phyloP scores from a whole-genome alignment of 2,329 filamentous ascomycete species.

The Beauveria scarabaeidicola region DNA sequence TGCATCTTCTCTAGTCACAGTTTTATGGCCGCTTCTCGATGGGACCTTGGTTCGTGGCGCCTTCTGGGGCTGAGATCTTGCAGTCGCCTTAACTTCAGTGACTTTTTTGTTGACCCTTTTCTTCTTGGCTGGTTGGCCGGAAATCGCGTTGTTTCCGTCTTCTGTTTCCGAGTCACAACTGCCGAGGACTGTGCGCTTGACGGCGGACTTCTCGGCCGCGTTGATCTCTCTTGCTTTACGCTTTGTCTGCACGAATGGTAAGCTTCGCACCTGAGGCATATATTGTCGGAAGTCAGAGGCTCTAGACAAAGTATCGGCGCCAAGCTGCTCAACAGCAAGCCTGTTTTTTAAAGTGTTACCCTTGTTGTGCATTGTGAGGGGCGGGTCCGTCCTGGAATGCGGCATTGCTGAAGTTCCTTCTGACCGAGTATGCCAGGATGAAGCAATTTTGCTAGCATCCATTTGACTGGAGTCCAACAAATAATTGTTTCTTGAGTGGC shows the following conservation, averaged over 20 bases:
- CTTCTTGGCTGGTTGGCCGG: not conserved
- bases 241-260: not conserved
- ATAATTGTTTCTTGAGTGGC: not conserved
- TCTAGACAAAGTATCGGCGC: not conserved
- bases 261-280: not conserved
- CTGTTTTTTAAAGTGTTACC: not conserved
- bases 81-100: too few relatives aligned
- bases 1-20: not conserved
- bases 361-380: too few relatives aligned
- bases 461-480: not conserved
- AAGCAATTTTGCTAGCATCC: not conserved
- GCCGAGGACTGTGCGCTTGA: not conserved
- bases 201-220: not conserved
- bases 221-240: not conserved
- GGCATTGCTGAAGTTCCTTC: too few relatives aligned
- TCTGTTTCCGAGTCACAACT: not conserved
- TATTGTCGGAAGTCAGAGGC: conserved; percentile 18
- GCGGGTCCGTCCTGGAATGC: not conserved
- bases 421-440: not conserved
- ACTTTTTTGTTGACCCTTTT: not conserved
- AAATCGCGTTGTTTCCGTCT: not conserved
- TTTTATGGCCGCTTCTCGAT: not conserved
- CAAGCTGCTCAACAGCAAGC: not conserved
- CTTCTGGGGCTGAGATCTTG: not conserved
- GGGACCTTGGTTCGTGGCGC: not conserved